Evolutionary conservation across 2,329 filamentous ascomycete genomes (phyloP), one percentile per base, ranked within the genome.

Genomic region (Pseudogymnoascus sp.): DNA sequence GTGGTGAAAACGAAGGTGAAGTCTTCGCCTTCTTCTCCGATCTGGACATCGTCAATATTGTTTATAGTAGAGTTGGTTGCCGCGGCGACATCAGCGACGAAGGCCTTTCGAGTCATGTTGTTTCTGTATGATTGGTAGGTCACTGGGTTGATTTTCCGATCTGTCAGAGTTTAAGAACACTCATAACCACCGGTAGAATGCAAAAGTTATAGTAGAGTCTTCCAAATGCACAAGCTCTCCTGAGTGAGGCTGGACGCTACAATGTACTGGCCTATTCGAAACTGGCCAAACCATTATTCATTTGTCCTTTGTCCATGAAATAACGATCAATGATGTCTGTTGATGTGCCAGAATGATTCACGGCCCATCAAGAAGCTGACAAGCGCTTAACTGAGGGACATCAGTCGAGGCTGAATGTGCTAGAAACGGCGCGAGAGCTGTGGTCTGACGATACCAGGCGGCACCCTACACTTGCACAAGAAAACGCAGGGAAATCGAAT

Each of bases 1-100:
- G 68, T 74, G 73, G 69, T 63, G 66, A 80, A 89, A 4, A 73
- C 77, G 71, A 93, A 88, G 11, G 79, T 80, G 62, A 95, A 78
- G 62, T 89, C 84, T 59, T 88, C 89, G 71, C 93, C 88, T 33
- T 88, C 86, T 4, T 86, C 84, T 13, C 88, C 88, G 36, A 77
- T 75, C 35, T 75, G 74, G 24, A 96, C 74, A 35, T 78, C 70
- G 57, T 74, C 74, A 57, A 94, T 76, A 58, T 79, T 74, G 0
- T 75, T 65, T 54, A 84, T 67, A 75, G 2, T 68, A 68, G 17
- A 73, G 69, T 40, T 70, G 68, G 11, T 68, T 63, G 75, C 68
- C 78, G 74, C 65, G 29, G 69, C 67, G 33, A 80, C 63, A 70
- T 92, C 87, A 59, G 77, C 75, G 57, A 84, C 77, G 71, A 89